Conservation (phyloP, 2,329 filamentous ascomycete genomes). For the Cladosporium halotolerans region DNA sequence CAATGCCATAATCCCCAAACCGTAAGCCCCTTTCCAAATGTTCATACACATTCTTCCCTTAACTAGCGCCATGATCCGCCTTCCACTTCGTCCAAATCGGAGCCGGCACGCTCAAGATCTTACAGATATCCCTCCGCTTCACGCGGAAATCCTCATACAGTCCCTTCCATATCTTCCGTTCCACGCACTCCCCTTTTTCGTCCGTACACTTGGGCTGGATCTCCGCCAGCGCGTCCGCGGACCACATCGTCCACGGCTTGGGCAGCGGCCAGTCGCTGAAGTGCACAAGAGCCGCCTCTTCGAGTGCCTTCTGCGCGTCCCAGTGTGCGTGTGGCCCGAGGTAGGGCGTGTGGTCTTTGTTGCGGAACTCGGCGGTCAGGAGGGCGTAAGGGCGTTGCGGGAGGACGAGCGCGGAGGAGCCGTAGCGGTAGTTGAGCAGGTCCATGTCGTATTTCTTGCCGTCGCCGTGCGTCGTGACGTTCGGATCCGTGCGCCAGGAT, state of each 20-base stretch:
- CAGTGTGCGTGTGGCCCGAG: conserved; percentile 43
- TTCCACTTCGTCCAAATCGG: conserved; percentile 16
- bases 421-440: conserved; percentile 55
- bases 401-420: conserved; percentile 51
- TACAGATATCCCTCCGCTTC: conserved; percentile 36
- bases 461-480: conserved; percentile 24
- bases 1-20: not conserved
- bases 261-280: conserved; percentile 65
- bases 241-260: conserved; percentile 54
- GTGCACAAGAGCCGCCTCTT: conserved; percentile 59
- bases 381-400: conserved; percentile 58
- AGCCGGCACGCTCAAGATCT: conserved; percentile 16
- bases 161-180: conserved; percentile 39
- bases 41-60: not conserved
- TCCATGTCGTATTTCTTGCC: conserved; percentile 51
- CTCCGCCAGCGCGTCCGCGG: conserved; percentile 34
- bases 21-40: not conserved
- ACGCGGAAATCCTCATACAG: conserved; percentile 41
- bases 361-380: conserved; percentile 55
- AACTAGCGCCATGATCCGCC: conserved; percentile 5
- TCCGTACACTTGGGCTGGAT: conserved; percentile 40
- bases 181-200: conserved; percentile 22
- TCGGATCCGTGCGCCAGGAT: conserved; percentile 35
- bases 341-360: conserved; percentile 43
- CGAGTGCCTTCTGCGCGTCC: conserved; percentile 50